phyloP scores from a whole-genome alignment of 2,329 filamentous ascomycete genomes.

The Fusarium paranaense region DNA sequence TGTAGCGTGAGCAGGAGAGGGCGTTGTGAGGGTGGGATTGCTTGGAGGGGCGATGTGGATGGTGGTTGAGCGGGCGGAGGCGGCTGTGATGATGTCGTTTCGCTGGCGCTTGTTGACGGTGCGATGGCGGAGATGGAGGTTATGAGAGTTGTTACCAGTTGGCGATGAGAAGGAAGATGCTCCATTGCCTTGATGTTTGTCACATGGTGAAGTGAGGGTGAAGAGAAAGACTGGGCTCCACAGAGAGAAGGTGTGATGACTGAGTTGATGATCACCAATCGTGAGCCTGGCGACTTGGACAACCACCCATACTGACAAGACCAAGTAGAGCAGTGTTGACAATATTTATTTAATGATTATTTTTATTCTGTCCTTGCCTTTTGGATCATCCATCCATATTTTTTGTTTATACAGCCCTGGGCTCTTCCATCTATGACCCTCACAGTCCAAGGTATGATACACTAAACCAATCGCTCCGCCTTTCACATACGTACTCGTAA shows the following conservation, averaged over 20 bases:
- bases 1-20: slow-evolving; percentile 82
- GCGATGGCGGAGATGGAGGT: slow-evolving; percentile 50
- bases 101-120: slow-evolving; percentile 3
- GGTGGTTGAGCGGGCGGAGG: slow-evolving; percentile 24
- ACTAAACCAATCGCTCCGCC: slow-evolving; percentile 29
- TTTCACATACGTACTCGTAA: slow-evolving; percentile 15
- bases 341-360: not conserved
- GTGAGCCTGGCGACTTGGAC: not conserved
- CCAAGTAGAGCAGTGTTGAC: not conserved
- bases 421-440: slow-evolving; percentile 35
- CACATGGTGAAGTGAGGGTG: slow-evolving; percentile 13
- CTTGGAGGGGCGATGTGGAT: slow-evolving; percentile 29
- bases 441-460: slow-evolving; percentile 35
- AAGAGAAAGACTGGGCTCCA: slow-evolving; percentile 12
- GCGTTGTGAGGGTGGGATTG: slow-evolving; percentile 49
- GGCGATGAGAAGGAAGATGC: slow-evolving; percentile 50
- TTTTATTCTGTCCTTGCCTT: slow-evolving; percentile 7
- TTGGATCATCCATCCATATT: slow-evolving; percentile 4
- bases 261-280: not conserved
- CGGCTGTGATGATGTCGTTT: slow-evolving; percentile 14
- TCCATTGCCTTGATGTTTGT: slow-evolving; percentile 34
- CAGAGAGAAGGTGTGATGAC: slow-evolving; percentile 8
- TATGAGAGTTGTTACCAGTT: slow-evolving; percentile 63
- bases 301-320: not conserved
- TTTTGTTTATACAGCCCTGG: slow-evolving; percentile 31